phyloP scores from a whole-genome alignment of 371 early-diverging fungal species.

The Edhazardia aedis region DNA sequence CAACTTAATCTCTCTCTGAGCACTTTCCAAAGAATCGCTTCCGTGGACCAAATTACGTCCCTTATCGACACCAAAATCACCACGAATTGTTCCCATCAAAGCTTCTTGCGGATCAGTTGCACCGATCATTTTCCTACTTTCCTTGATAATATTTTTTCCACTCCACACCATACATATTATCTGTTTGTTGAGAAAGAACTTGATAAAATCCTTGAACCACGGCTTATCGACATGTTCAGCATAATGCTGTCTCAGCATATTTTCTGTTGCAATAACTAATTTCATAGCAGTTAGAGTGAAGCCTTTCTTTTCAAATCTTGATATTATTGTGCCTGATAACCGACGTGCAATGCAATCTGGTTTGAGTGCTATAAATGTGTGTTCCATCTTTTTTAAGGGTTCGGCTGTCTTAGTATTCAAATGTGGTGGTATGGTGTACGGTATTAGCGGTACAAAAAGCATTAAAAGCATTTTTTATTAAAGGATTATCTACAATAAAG shows the following conservation, averaged over 20 bases:
- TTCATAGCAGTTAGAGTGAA: conserved; percentile 17
- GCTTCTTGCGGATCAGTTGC: conserved; percentile 50
- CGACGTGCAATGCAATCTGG: conserved; percentile 43
- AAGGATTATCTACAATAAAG: no score
- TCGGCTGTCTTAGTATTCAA: background rate
- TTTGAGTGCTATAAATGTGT: conserved; percentile 46
- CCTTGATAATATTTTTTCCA: conserved; percentile 49
- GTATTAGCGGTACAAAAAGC: no score
- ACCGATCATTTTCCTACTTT: conserved; percentile 49
- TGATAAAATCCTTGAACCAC: conserved; percentile 36
- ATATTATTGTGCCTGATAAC: conserved; percentile 40
- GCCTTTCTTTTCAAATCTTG: conserved; percentile 45
- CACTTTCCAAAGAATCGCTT: conserved; percentile 38
- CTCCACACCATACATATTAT: conserved; percentile 49
- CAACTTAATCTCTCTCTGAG: background rate
- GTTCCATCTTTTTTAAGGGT: conserved; percentile 15
- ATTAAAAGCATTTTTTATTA: no score
- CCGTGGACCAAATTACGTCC: conserved; percentile 50
- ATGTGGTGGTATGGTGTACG: no score
- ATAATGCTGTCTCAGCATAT: conserved; percentile 42
- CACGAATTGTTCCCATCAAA: conserved; percentile 48
- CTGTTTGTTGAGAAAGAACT: conserved; percentile 41
- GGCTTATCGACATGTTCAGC: conserved; percentile 24
- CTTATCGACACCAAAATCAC: conserved; percentile 46
- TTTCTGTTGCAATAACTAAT: conserved; percentile 20